Evolutionary conservation across 2,329 filamentous ascomycete species (phyloP), one percentile per base, ranked within the genome.

Genomic region (Uncinocarpus reesii): DNA sequence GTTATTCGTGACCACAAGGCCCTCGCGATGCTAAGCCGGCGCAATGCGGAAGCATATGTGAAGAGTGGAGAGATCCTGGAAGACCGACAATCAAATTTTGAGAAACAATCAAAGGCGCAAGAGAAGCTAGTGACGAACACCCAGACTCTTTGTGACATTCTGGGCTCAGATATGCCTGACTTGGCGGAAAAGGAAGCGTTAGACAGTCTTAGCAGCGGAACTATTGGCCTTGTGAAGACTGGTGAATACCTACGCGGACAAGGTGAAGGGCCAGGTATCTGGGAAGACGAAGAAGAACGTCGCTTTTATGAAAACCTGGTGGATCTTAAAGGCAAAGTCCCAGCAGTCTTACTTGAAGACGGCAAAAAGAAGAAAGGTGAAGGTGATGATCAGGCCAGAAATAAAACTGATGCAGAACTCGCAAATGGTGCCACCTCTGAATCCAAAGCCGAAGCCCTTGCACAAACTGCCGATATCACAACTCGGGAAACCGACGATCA

Each of bases 11-110:
- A 96, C 58, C 92, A 98, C 63, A 92, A 94, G 65, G 83, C 84
- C 34, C 82, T 98, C 34, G 78, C 81, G 46, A 80, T 78, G 21
- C 92, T 98, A 68, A 87, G 86, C 47, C 86, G 88, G 54, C 88
- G 90, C 57, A 98, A 98, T 67, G 90, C 92, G 0, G 92, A 98
- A 66, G 92, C 90, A 4, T 98, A 98, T 59, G 90, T 98, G 58
- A 95, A 95, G 61, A 96, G 92, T 31, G 92, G 92, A 1, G 92
- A 98, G 62, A 90, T 98, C 4, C 96, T 98, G 55, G 92, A 98
- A 63, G 92, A 98, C 61, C 84, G 92, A 43, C 92, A 98, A 63
- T 80, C 88, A 47, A 96, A 89, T 61, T 95, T 93, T 57, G 93
- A 98, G 64, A 95, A 89, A 65, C 84, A 92, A 57, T 74, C 89